A percentile compares a stretch with the other conserved stretches of the same genome.
Conservation (phyloP, 2,329 filamentous ascomycete species). For the Beauveria pseudobassiana region DNA sequence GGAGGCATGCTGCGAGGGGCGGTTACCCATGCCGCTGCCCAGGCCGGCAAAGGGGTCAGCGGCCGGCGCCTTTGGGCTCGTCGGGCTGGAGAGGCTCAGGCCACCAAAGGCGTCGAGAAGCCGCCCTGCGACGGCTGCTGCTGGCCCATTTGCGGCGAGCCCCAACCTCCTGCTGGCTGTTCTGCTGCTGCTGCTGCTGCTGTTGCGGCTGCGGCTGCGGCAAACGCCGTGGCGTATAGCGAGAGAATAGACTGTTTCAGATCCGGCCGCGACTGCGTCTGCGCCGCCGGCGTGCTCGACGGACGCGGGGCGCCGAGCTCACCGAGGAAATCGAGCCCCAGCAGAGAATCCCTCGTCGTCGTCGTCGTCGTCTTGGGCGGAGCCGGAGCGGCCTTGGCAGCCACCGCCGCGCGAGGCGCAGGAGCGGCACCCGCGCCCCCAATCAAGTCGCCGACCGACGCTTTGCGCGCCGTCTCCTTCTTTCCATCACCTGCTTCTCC, state of each 20-base stretch:
- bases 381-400: constrained; percentile 43
- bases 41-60: constrained; percentile 56
- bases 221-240: constrained; percentile 75
- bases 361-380: constrained; percentile 62
- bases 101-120: constrained; percentile 63
- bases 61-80: constrained; percentile 35
- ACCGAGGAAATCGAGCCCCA: constrained; percentile 90
- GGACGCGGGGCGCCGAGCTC: constrained; percentile 68
- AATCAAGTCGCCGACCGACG: constrained; percentile 66
- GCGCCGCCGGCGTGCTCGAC: constrained; percentile 66
- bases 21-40: constrained; percentile 28
- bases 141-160: constrained; percentile 46
- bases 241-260: constrained; percentile 96
- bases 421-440: constrained; percentile 57
- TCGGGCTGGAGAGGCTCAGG: constrained; percentile 36
- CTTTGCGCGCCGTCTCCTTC: constrained; percentile 50
- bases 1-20: constrained; percentile 27
- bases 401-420: constrained; percentile 57
- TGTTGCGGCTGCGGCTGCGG: constrained; percentile 53
- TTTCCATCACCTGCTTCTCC: constrained; percentile 58
- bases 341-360: constrained; percentile 76
- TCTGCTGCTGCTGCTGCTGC: constrained; percentile 40
- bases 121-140: constrained; percentile 16
- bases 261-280: constrained; percentile 73
- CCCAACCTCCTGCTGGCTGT: constrained; percentile 52